Evolutionary conservation across 345 rosid species (phyloP), one percentile per base, ranked within the genome.

Genomic region (Ricinus communis): DNA sequence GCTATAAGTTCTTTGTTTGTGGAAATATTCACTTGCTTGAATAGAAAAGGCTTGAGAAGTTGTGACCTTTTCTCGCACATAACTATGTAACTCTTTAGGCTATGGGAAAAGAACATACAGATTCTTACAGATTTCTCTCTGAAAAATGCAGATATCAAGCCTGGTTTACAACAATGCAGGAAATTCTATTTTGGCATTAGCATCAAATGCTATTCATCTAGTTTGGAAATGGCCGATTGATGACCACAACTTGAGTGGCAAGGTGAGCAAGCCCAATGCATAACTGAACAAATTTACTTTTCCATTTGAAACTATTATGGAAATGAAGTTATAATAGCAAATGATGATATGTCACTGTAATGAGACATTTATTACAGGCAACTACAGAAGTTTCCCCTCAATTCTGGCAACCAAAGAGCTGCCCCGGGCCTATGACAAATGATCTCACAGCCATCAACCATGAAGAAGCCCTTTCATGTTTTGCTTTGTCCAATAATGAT

Each of bases 121-220:
- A 21, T 58, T 58, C 65, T 58, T 22, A 73, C n/a, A 36, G 28
- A 60, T 62, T 69, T 59, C 38, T 64, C 53, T 59, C 65, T 65
- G 36, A 65, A n/a, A 49, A 45, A 14, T 78, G 78, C 83, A 82
- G 90, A 78, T 84, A 64, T 78, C 76, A 38, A 78, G 68, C 36
- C 55, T 81, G 65, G 68, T 77, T 58, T 86, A 83, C 70, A 74
- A 68, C 43, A 73, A 77, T 69, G 76, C 82, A 1, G 88, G 90
- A 12, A 79, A 73, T 76, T 80, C 81, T 33, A 77, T 86, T 75
- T 66, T 84, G 78, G 82, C 82, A 72, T 73, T 86, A 73, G 72
- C 79, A 74, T 74, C 83, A 56, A 70, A 77, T 66, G 85, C 62
- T 50, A 47, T 43, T n/a, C 86, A 84, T 74, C 57, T 79, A 36